phyloP scores from a whole-genome alignment of 2,329 filamentous ascomycete species.

The Aureobasidium subglaciale region DNA sequence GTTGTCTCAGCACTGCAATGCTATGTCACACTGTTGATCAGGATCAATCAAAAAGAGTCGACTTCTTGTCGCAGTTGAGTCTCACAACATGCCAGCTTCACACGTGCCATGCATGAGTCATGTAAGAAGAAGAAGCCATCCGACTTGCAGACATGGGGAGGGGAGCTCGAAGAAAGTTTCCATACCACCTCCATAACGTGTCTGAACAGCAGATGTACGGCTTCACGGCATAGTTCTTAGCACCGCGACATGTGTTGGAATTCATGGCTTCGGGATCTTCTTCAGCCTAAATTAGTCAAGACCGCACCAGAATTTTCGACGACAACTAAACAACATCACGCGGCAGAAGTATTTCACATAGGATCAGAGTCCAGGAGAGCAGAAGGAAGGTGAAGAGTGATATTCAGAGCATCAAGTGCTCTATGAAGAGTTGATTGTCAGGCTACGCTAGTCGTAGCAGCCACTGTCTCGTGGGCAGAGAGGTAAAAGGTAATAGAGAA shows the following conservation, averaged over 20 bases:
- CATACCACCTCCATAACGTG: too few species aligned
- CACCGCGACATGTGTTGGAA: too few species aligned
- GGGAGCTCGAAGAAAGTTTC: too few species aligned
- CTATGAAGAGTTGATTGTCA: background rate
- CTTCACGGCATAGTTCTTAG: background rate
- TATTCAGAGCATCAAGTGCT: conserved; percentile 4
- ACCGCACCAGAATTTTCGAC: too few species aligned
- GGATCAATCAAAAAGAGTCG: background rate
- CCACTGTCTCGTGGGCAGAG: background rate
- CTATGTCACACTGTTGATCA: background rate
- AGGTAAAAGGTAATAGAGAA: background rate
- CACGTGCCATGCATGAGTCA: conserved; percentile 11
- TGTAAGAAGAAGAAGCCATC: too few species aligned
- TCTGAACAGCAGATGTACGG: too few species aligned
- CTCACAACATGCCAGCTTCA: background rate
- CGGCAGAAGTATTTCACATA: background rate
- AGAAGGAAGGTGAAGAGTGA: background rate
- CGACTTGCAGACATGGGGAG: too few species aligned
- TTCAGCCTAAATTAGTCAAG: too few species aligned
- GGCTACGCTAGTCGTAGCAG: conserved; percentile 9
- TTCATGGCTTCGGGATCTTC: too few species aligned
- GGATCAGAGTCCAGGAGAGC: background rate
- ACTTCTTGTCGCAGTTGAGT: background rate
- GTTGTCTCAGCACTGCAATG: conserved; percentile 23
- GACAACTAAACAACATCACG: background rate